Evolutionary conservation across 441 rosid species (phyloP).

Genomic region (Cnidoscolus chayamansa): DNA sequence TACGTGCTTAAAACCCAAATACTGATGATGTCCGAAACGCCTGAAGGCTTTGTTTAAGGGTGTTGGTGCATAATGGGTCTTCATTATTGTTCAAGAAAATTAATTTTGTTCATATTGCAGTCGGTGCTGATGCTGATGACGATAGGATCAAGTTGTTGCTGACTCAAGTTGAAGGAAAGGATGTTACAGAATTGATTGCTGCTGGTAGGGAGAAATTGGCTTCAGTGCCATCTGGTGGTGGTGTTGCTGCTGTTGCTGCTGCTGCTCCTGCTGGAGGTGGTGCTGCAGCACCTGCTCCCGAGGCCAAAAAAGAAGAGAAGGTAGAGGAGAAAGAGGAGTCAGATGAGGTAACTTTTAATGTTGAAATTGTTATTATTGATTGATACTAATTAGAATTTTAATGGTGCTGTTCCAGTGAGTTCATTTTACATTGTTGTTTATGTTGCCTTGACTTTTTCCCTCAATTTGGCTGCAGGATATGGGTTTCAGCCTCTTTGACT

Average conservation of each 20-base stretch:
- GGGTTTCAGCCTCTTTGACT: constrained; percentile 64
- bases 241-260: constrained; percentile 45
- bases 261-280: constrained; percentile 33
- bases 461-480: constrained; percentile 47
- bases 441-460: neutral
- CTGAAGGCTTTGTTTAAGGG: neutral
- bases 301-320: constrained; percentile 72
- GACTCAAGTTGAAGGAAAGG: constrained; percentile 63
- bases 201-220: constrained; percentile 82
- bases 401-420: neutral
- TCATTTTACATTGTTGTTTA: neutral
- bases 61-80: too few species aligned
- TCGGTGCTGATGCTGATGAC: constrained; percentile 78
- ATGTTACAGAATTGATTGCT: constrained; percentile 70
- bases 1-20: too few species aligned
- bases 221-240: constrained; percentile 80
- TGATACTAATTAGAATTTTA: neutral
- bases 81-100: too few species aligned
- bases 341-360: constrained; percentile 51
- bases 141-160: constrained; percentile 61
- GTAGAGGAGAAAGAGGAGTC: constrained; percentile 87
- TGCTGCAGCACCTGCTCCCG: constrained; percentile 62
- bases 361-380: neutral
- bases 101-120: constrained; percentile 30
- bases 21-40: too few species aligned